Percentiles rank a stretch among this genome's conserved stretches.
Conservation (phyloP, 164 flowering plant genomes). For the Aristolochia contorta region DNA sequence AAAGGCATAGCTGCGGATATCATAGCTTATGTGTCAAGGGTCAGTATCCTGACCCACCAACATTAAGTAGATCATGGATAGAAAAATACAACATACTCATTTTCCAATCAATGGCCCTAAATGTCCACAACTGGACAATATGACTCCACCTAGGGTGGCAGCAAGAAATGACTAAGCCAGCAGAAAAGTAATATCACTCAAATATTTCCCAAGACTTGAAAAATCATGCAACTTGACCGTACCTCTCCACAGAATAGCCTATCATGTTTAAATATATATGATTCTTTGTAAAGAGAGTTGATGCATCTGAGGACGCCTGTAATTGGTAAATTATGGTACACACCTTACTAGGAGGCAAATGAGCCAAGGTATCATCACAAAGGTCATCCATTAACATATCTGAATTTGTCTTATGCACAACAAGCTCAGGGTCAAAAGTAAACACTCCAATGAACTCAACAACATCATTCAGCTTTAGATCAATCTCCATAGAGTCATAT, state of each 20-base stretch:
- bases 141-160: no score
- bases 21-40: neutral
- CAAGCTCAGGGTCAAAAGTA: conserved; percentile 51
- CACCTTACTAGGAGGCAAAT: conserved; percentile 61
- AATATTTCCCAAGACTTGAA: neutral
- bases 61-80: neutral
- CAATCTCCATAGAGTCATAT: conserved; percentile 72
- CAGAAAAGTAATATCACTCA: neutral
- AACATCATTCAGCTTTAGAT: conserved; percentile 77
- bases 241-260: neutral
- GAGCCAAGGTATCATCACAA: conserved; percentile 37
- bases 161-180: neutral
- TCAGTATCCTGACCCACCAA: neutral
- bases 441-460: conserved; percentile 88
- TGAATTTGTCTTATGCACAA: conserved; percentile 21
- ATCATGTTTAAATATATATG: neutral
- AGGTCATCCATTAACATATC: conserved; percentile 29
- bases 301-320: neutral
- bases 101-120: no score
- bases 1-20: neutral
- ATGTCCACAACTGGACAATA: no score
- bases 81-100: no score
- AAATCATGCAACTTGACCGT: neutral
- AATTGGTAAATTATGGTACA: neutral
- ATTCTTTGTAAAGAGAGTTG: no score